Conservation (phyloP, 306 rosid genomes). For the Medicago arabica region DNA sequence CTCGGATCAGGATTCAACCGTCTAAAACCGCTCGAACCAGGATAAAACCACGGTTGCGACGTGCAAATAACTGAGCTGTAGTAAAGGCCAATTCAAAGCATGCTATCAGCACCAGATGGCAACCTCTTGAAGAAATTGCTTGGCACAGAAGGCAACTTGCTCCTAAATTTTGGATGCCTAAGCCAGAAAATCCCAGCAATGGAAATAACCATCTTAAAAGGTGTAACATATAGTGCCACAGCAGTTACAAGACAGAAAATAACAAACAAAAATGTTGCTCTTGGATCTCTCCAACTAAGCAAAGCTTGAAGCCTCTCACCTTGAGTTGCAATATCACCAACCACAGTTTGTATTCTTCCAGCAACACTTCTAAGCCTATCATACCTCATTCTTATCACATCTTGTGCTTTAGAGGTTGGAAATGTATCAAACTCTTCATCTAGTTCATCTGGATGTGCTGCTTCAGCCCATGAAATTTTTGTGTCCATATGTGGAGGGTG, state of each 20-base stretch:
- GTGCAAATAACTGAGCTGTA: not conserved
- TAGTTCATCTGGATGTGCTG: slow-evolving; percentile 60
- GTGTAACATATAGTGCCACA: slow-evolving; percentile 55
- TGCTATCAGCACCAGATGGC: slow-evolving; percentile 75
- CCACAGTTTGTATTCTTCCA: slow-evolving; percentile 50
- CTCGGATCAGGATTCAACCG: not conserved
- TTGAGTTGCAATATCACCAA: slow-evolving; percentile 51
- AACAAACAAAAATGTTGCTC: slow-evolving; percentile 48
- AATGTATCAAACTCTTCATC: slow-evolving; percentile 80
- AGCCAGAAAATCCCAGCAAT: slow-evolving; percentile 68
- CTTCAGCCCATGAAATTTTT: slow-evolving; percentile 83
- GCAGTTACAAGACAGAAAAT: slow-evolving; percentile 41
- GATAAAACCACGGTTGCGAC: not conserved
- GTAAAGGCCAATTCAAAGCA: slow-evolving; percentile 46
- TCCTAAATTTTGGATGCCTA: slow-evolving; percentile 72
- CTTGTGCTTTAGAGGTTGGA: slow-evolving; percentile 65
- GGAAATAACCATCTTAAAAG: slow-evolving; percentile 59
- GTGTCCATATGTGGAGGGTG: slow-evolving; percentile 84
- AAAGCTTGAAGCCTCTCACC: slow-evolving; percentile 52
- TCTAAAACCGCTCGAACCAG: not conserved
- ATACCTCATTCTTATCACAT: slow-evolving; percentile 70
- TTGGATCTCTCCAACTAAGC: slow-evolving; percentile 53
- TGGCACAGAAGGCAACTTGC: slow-evolving; percentile 76
- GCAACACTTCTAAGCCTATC: slow-evolving; percentile 76
- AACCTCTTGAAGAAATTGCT: slow-evolving; percentile 80